Evolutionary conservation across 129 eudicot genomes (phyloP), one percentile per base, ranked within the genome.

Genomic region (Oenanthe sinensis): DNA sequence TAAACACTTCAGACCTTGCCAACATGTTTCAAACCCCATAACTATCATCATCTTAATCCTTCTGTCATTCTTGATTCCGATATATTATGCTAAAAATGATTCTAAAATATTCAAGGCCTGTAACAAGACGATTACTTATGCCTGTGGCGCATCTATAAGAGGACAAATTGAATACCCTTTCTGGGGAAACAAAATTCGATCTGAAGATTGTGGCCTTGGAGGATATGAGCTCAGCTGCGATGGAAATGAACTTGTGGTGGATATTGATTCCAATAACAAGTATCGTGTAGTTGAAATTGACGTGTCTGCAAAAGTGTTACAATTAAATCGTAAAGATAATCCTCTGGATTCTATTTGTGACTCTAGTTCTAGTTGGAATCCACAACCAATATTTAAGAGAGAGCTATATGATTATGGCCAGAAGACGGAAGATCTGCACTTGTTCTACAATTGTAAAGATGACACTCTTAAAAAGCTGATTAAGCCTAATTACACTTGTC

Each of bases 81-180:
- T 30, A 42, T 5, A 19, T 39, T 0, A 42, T 71, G 75, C 75
- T 42, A 2, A 42, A 71, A 9, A 2, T 17, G 36, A 39, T 71
- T 0, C 2, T 17, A 2, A 19, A 1, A 0, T 7, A 13, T 37
- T 37, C 74, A 8, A 71, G 0, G 0, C 0, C 16, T 71, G 75
- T 12, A 20, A 0, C 0, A 2, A 22, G 22, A 17, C 0, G 0
- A 17, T 0, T 19, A 20, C 4, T 6, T 1, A 2, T 11, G 4
- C 71, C 2, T 71, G 75, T 5, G 75, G 33, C 43, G 17, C 8
- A 71, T 0, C 0, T 63, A 16, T 13, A 4, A 36, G 0, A 4
- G 8, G 24, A 1, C 16, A n/a, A 15, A 0, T 40, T n/a, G 48
- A 1, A 8, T 71, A 19, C 48, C 75, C 75, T 40, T 71, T 71